Base-by-base conservation (phyloP, 2,329 filamentous ascomycete genomes). In the Davidsoniella neocaledoniae region DNA sequence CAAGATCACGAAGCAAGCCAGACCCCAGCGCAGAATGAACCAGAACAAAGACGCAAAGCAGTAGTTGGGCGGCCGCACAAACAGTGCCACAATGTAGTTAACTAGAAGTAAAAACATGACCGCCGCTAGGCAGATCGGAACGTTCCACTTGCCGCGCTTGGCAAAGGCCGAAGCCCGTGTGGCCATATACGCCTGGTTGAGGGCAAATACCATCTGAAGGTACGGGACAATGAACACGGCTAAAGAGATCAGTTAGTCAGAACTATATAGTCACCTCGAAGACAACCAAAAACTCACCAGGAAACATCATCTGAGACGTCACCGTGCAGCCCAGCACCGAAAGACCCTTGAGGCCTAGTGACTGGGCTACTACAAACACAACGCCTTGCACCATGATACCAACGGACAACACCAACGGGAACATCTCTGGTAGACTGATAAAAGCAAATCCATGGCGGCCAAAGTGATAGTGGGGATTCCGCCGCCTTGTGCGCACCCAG, bases 1-100 rank as follows among this genome's bases (percentile, higher is more conserved):
- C 9, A 82, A 59, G 1, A 81, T 58, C 8, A 66, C 67, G 50
- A 83, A 72, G 51, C 71, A 73, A 4, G 72, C 69, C 12, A 70
- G 59, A n/a, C 76, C 70, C 63, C 77, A 84, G 55, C 67, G 69
- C 50, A 73, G 68, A 40, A 83, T 66, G 54, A 81, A 81, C 76
- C 76, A 83, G 55, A 83, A 76, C 6, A 85, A 66, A 5, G 76
- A 78, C 21, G 77, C 77, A 56, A 83, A 78, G 63, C 81, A 85
- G 48, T 72, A 69, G 55, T 79, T 71, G 5, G 69, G 68, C 41
- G 79, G 71, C 4, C 66, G 68, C 54, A 72, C 64, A 46, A 75
- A 66, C 50, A 73, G 65, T 14, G 77, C 76, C 23, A 79, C 71
- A 37, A 79, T 63, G 62, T 78, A 80, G 17, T 73, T 77, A 37